Evolutionary conservation across 371 early-diverging fungal species (phyloP), one percentile per base, ranked within the genome.

Genomic region (Funneliformis caledonium): DNA sequence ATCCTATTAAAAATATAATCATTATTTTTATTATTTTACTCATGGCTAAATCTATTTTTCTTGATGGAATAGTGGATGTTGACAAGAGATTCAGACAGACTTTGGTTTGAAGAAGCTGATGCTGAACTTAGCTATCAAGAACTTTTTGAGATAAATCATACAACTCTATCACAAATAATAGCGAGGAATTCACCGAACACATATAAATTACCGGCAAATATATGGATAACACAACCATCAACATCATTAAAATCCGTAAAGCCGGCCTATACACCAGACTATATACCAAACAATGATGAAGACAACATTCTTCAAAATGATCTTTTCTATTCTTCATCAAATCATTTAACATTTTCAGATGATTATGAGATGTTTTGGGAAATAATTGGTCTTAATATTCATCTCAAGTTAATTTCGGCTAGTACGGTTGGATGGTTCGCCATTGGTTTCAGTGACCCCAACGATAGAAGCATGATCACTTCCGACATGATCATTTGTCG

Each of bases 1-100:
- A 65, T 37, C 37, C 37, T 86, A 2, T 73, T 75, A 1, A 59
- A 85, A 26, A 26, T 26, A 67, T 82, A 83, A 37, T 37, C 3
- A 37, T 37, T 37, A 37, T 37, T 37, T 2, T 1, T 37, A 37
- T 37, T 37, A 37, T 37, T 2, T 37, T 1, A 37, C 37, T 37
- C 37, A 37, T 37, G 37, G 3, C 37, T 37, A 43, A 65, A 26
- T 56, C 19, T 16, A 76, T 73, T n/a, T 77, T 52, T 22, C 68
- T 83, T 68, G 82, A 77, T 31, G 70, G 16, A 37, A 37, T 84
- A 87, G 70, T 47, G 47, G 70, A 11, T 45, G 22, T 47, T 47
- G 26, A 7, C 62, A 26, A 33, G 76, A 22, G 64, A 76, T 64
- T 59, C 76, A 2, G 76, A 76, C 45, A 37, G 76, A 47, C 45